Base-by-base conservation (phyloP, 208 protist species). In the Leishmania guyanensis region DNA sequence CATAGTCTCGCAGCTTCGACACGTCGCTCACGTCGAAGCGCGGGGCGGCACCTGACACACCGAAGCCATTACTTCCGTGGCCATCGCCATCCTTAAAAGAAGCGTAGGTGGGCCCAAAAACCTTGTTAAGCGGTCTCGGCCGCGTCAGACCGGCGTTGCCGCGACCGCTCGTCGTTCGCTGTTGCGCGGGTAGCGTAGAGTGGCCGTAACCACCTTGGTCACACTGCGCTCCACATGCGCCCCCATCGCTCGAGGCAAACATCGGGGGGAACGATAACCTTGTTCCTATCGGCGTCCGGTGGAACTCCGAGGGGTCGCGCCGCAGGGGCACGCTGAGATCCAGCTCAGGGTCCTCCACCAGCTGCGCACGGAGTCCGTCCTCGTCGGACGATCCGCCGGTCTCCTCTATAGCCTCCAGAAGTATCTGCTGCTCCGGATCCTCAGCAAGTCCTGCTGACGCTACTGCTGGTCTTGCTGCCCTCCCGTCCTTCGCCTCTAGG, bases 1-100 rank as follows among this genome's bases (percentile, higher is more conserved):
- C 86, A 62, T 90, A 90, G 82, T 92, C 88, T 53, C 88, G 88
- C 70, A 92, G 80, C 86, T 89, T 92, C 29, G 88, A 90, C 69
- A 88, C 76, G 72, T 92, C 88, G 75, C 86, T 92, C 51, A 92
- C 58, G 78, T 92, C 88, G 80, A 88, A 92, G 20, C 60, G 71
- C 16, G 73, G n/a, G 26, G 62, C 12, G n/a, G 70, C 66, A 75
- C 36, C 58, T 5, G 62, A 0, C 1, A 22, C n/a, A 33, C 22
- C 43, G 17, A 14, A 4, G 54, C 22, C 60, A 26, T 69, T 53
- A 54, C 54, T 60, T 48, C 54, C 51, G 66, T 48, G 33, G 3
- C 16, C 62, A 20, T 39, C 12, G 39, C 39, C 60, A 50, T 65
- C 77, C 39, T 71, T 48, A 20, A 62, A 73, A 26, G 71, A 50